These are phyloP conservation scores for Schwanniomyces occidentalis DNA, from an alignment of 805 yeast species.

Conservation along the genomic window DNA sequence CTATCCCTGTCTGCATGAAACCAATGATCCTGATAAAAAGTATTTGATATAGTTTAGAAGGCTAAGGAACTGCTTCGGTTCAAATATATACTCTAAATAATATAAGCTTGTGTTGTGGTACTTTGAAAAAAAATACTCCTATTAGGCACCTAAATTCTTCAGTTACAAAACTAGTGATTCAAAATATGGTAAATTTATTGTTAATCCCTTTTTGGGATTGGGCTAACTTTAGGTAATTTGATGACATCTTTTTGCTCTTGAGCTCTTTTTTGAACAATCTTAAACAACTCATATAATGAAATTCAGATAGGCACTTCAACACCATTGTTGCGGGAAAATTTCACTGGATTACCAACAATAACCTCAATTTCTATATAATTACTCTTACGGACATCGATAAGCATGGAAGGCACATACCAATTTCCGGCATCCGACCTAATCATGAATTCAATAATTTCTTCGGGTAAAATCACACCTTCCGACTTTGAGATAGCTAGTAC, in stretches of 20 bases:
- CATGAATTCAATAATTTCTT: constrained; percentile 18
- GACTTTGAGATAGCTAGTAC: constrained; percentile 21
- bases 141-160: no score
- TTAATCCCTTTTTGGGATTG: no score
- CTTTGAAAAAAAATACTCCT: no score
- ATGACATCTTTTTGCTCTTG: constrained; percentile 20
- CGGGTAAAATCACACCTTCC: constrained; percentile 21
- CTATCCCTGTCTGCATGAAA: no score
- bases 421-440: constrained; percentile 17
- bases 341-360: constrained; percentile 21
- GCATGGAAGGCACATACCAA: constrained; percentile 27
- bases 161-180: no score
- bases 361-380: constrained; percentile 23
- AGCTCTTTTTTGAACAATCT: constrained; percentile 17
- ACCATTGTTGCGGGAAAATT: constrained; percentile 17
- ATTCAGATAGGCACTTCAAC: constrained; percentile 19
- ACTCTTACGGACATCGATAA: constrained; percentile 22
- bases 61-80: no score
- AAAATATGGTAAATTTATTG: no score
- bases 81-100: no score
- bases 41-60: no score
- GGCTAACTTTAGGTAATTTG: constrained; percentile 17
- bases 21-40: no score
- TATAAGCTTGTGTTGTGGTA: no score
- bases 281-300: constrained; percentile 16